Evolutionary conservation across 2,329 filamentous ascomycete genomes (phyloP).

Genomic region (Hansfordia pulvinata): DNA sequence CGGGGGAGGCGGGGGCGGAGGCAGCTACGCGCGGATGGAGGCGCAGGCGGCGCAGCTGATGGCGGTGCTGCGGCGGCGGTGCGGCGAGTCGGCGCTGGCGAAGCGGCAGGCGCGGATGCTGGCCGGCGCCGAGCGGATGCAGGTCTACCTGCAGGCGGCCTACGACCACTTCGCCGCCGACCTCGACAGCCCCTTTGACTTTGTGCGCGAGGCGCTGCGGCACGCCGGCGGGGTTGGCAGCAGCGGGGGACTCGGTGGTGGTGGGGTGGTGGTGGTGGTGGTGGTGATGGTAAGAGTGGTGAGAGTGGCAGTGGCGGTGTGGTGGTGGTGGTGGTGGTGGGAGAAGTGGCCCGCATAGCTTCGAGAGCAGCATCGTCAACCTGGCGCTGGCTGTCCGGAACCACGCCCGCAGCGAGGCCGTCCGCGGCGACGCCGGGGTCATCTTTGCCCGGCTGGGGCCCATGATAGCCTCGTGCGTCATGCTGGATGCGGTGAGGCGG

Average conservation of each 20-base stretch:
- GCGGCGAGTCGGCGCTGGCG: constrained; percentile 22
- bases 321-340: no score
- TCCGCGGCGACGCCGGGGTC: constrained; percentile 12
- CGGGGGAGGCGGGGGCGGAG: no score
- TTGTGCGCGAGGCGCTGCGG: constrained; percentile 18
- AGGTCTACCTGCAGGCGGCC: constrained; percentile 17
- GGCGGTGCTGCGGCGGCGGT: constrained; percentile 23
- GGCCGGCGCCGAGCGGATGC: constrained; percentile 13
- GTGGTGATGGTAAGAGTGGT: no score
- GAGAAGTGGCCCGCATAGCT: constrained; percentile 17
- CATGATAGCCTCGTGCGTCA: constrained; percentile 18
- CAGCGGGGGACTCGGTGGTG: no score
- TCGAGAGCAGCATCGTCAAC: constrained; percentile 17
- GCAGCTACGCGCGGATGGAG: constrained; percentile 31
- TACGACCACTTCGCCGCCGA: constrained; percentile 18
- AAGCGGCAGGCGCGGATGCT: constrained; percentile 27
- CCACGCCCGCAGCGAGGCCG: constrained; percentile 5
- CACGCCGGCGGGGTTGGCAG: constrained; percentile 15
- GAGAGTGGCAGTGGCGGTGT: no score
- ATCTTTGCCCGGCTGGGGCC: constrained; percentile 17
- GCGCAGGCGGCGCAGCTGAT: constrained; percentile 32
- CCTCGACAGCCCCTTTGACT: constrained; percentile 18
- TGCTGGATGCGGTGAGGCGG: constrained; percentile 18
- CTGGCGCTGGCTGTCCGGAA: constrained; percentile 15
- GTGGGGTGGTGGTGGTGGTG: no score